These are phyloP conservation scores for Geotrichum aggregatum DNA, from an alignment of 1,139 yeast genomes.

Conservation along the genomic window DNA sequence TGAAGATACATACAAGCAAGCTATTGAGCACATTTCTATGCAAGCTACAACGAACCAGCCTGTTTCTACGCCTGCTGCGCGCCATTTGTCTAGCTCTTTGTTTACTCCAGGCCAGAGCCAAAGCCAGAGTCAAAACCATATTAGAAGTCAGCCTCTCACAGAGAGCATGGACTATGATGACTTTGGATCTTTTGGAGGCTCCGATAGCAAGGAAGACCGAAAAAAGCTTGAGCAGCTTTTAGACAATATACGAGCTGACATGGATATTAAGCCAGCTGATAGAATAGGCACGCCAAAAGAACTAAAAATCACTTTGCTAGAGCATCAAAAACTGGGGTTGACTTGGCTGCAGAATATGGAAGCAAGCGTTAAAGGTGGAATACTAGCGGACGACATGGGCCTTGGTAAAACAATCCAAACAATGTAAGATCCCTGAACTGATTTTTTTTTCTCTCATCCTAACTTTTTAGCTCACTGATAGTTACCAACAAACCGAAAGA, in stretches of 20 bases:
- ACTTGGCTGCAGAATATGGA: conserved; percentile 78
- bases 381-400: conserved; percentile 93
- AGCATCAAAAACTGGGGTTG: conserved; percentile 83
- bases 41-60: no score
- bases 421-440: conserved; percentile 40
- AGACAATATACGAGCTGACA: conserved; percentile 62
- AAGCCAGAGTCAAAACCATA: no score
- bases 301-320: conserved; percentile 59
- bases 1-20: conserved; percentile 7
- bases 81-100: no score
- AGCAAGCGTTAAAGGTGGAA: conserved; percentile 59
- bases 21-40: conserved; percentile 9
- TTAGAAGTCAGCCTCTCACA: no score
- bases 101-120: no score
- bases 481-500: conserved; percentile 49
- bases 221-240: conserved; percentile 53
- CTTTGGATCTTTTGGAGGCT: neutral
- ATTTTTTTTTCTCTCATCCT: neutral
- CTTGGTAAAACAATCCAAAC: conserved; percentile 87
- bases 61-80: no score
- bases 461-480: conserved; percentile 46
- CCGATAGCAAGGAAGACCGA: conserved; percentile 6
- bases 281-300: conserved; percentile 67
- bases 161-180: neutral
- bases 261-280: conserved; percentile 40